Evolutionary conservation across 176 grass and related monocot genomes (phyloP), one percentile per base, ranked within the genome.

Genomic region (Cocos nucifera): DNA sequence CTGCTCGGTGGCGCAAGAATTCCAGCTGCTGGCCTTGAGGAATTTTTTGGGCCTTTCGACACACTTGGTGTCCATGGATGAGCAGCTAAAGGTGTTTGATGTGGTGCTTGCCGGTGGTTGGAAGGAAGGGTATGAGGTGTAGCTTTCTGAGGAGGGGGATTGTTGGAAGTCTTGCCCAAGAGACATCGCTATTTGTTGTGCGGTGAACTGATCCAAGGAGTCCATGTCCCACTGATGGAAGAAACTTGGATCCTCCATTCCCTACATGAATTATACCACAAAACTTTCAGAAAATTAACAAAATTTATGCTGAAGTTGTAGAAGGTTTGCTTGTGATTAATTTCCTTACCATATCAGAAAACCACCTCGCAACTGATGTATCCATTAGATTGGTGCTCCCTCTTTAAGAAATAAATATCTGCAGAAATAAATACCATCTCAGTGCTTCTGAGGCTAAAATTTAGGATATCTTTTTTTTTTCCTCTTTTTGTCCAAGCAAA

Each of bases 11-110:
- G 56, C 60, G 56, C 39, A 71, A 6, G 70, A 73, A 24, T 61
- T 61, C 70, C 50, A 73, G 59, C 59, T 73, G 19, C 15, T n/a
- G 70, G 70, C 55, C 29, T 63, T 73, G 58, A 61, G 49, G n/a
- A 51, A n/a, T 28, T 63, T 73, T 19, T 48, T 63, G 4, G 59
- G 70, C 49, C 70, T 39, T 20, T 59, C 56, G 56, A 5, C 39
- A 21, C 21, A 44, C 8, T 44, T 44, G 35, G 9, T 12, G 35
- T 9, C 35, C 35, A 44, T 44, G 35, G 8, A 44, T 12, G 35
- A 44, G 35, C 35, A 44, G 35, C 35, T 44, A 44, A 12, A 44
- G 9, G 35, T 44, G 35, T 9, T 12, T 12, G 35, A 44, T 44
- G 2, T 35, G 48, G 22, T 15, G 63, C n/a, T 14, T 27, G 49